phyloP scores from a whole-genome alignment of 495 filamentous ascomycete genomes.

The Coniosporium apollinis region DNA sequence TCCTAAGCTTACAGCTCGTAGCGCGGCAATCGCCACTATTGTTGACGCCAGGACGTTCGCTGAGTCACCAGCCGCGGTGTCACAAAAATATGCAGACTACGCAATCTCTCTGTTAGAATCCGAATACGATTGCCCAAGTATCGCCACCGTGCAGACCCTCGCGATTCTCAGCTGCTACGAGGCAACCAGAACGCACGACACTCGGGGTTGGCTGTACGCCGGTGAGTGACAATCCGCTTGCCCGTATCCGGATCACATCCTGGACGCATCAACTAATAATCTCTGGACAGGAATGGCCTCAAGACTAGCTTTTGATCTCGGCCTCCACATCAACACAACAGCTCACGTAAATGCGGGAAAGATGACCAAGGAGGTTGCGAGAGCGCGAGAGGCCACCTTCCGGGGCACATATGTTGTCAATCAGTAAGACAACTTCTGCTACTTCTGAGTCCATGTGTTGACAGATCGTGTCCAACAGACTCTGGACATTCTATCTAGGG shows the following conservation, averaged over 20 bases:
- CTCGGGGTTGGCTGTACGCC: conserved; percentile 35
- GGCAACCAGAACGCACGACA: conserved; percentile 30
- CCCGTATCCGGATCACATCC: no score
- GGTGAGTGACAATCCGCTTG: conserved; percentile 15
- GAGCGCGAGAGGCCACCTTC: conserved; percentile 29
- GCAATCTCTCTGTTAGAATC: conserved; percentile 33
- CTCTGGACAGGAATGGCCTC: conserved; percentile 25
- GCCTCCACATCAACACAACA: conserved; percentile 32
- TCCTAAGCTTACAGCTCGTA: conserved; percentile 4
- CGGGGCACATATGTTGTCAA: conserved; percentile 36
- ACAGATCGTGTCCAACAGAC: no score
- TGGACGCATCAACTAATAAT: no score
- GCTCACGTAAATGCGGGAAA: conserved; percentile 29
- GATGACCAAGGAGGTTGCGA: conserved; percentile 28
- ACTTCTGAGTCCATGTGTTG: no score
- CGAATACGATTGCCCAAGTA: conserved; percentile 32
- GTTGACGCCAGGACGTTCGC: conserved; percentile 31
- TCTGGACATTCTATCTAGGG: conserved; percentile 24
- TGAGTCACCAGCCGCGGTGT: conserved; percentile 29
- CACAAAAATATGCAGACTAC: conserved; percentile 33
- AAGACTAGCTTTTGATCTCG: conserved; percentile 34
- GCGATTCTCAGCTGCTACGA: conserved; percentile 33
- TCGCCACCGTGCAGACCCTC: conserved; percentile 34
- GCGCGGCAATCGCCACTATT: conserved; percentile 31
- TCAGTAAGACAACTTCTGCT: conserved; percentile 31